Evolutionary conservation across 768 basidiomycete genomes (phyloP), one percentile per base, ranked within the genome.

Genomic region (Pseudohyphozyma bogoriensis): DNA sequence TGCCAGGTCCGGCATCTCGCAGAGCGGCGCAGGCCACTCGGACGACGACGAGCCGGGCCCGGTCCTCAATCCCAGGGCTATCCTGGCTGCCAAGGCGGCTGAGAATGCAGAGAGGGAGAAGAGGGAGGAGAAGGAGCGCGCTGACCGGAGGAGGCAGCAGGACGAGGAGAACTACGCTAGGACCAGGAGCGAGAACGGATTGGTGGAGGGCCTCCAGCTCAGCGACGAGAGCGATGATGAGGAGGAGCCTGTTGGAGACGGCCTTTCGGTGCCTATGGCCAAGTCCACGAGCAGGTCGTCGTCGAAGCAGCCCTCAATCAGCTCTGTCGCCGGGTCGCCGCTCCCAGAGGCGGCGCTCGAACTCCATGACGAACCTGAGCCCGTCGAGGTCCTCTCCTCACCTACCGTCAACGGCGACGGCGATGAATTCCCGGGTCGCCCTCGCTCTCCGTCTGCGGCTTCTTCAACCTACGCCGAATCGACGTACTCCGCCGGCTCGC

Each of bases 1-100:
- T n/a, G 87, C 87, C 73, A 86, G 85, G 67, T 90, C 89, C 69
- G 79, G 82, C 4, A 86, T 85, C 68, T 81, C 81, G 4, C 77
- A 77, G 20, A 83, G 80, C 55, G 80, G 79, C 16, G 75, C 77
- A 11, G 74, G 72, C 10, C 59, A 64, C 9, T 67, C 59, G 28
- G 51, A 52, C 58, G 69, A 70, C 24, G 65, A 49, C 36, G 52
- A 22, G 12, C n/a, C 28, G 1, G 35, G 31, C 20, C 50, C 16
- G 16, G 13, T n/a, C 26, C 59, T 70, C 39, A 68, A 69, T 42
- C 69, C 73, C 13, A 61, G 76, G 18, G 71, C 73, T 1, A 69
- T 73, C 26, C 61, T 77, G 22, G 76, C 76, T 0, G 74, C 73
- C 39, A 73, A 72, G 65, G 74, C 74, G 20, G 67, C 68, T 45